Evolutionary conservation across 202 grass and related monocot genomes (phyloP).

Genomic region (Zoysia matrella): DNA sequence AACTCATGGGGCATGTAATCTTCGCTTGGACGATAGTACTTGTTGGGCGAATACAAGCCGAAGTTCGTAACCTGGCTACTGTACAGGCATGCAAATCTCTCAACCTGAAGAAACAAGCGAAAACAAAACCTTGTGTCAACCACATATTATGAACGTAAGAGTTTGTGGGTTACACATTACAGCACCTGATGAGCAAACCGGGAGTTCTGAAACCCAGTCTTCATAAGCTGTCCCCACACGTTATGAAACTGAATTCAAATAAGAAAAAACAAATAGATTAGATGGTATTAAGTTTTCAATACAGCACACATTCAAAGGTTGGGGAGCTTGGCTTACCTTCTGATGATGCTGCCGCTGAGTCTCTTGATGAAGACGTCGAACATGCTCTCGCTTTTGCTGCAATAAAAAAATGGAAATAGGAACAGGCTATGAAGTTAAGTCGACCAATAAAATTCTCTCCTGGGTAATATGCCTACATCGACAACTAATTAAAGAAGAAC

Average conservation of each 20-base stretch:
- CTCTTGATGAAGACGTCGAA: slow-evolving; percentile 76
- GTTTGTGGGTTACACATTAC: neutral
- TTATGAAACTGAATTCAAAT: slow-evolving; percentile 79
- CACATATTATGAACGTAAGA: neutral
- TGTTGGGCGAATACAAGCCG: slow-evolving; percentile 80
- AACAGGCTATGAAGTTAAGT: neutral
- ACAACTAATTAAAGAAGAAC: slow-evolving; percentile 21
- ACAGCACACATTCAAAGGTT: neutral
- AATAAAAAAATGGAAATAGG: slow-evolving; percentile 29
- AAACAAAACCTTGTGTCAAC: slow-evolving; percentile 9
- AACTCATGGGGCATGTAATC: slow-evolving; percentile 99
- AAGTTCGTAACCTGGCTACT: slow-evolving; percentile 94
- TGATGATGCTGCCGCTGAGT: slow-evolving; percentile 83
- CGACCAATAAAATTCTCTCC: slow-evolving; percentile 12
- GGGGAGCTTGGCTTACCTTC: slow-evolving; percentile 52
- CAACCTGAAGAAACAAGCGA: slow-evolving; percentile 59
- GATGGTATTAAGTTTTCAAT: neutral
- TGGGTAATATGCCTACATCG: slow-evolving; percentile 9
- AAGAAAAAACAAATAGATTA: slow-evolving; percentile 16
- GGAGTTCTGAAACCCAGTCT: slow-evolving; percentile 98
- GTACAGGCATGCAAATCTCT: slow-evolving; percentile 97
- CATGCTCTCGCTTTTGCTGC: slow-evolving; percentile 66
- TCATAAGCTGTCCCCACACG: slow-evolving; percentile 99
- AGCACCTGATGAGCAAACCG: slow-evolving; percentile 95
- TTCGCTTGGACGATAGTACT: slow-evolving; percentile 96